A percentile compares a stretch with the other conserved stretches of the same genome.
These are phyloP conservation scores for Stellera chamaejasme DNA, from an alignment of 345 rosid species.

Conservation along the genomic window DNA sequence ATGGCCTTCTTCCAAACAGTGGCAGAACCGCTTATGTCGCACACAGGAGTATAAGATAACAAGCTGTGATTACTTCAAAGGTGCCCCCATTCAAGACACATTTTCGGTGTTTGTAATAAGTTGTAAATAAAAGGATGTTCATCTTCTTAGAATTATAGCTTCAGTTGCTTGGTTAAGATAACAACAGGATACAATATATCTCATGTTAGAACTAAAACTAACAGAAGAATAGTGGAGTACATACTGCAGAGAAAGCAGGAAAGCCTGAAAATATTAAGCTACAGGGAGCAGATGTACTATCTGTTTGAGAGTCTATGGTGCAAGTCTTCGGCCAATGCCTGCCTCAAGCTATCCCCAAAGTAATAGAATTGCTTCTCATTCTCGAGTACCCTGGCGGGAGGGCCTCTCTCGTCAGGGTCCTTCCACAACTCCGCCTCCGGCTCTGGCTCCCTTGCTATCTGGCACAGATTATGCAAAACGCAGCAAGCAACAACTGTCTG, in stretches of 20 bases:
- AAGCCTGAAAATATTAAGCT: slow-evolving; percentile 9
- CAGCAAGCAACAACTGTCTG: slow-evolving; percentile 99
- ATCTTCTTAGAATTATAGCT: slow-evolving; percentile 8
- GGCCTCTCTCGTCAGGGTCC: slow-evolving; percentile 80
- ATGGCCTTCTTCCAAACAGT: slow-evolving; percentile 73
- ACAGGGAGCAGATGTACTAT: slow-evolving; percentile 18
- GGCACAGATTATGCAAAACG: slow-evolving; percentile 94
- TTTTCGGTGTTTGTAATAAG: background rate
- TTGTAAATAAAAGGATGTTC: background rate
- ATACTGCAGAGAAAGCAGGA: slow-evolving; percentile 2
- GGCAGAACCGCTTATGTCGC: slow-evolving; percentile 20
- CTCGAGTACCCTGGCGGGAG: slow-evolving; percentile 63
- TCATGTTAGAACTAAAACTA: slow-evolving; percentile 16
- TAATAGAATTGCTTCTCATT: slow-evolving; percentile 73
- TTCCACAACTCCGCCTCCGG: slow-evolving; percentile 54
- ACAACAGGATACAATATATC: slow-evolving; percentile 4
- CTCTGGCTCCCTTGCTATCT: slow-evolving; percentile 94
- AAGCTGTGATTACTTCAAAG: background rate
- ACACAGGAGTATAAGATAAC: slow-evolving; percentile 7
- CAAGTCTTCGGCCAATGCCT: slow-evolving; percentile 90
- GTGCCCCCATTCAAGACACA: background rate
- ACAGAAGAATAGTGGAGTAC: slow-evolving; percentile 6
- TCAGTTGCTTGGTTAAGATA: slow-evolving; percentile 6
- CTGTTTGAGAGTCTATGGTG: slow-evolving; percentile 87
- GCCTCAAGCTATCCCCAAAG: slow-evolving; percentile 80